These are phyloP conservation scores for Syzygium jambos DNA, from an alignment of 345 rosid genomes.

Conservation along the genomic window DNA sequence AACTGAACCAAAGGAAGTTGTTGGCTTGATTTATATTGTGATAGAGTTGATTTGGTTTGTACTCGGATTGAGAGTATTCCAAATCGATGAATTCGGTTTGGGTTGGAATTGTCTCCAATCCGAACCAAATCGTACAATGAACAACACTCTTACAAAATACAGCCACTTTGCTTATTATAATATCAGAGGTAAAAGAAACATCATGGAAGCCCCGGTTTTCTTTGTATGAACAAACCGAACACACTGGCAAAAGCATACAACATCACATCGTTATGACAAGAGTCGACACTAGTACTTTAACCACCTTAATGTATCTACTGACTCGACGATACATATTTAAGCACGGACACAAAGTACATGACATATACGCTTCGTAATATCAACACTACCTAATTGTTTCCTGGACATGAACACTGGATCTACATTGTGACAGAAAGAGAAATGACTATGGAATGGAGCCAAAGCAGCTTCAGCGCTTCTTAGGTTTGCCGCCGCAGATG, in stretches of 20 bases:
- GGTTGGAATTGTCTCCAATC: background rate
- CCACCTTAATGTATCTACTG: too few relatives aligned
- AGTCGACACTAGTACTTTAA: background rate
- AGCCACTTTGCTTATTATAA: background rate
- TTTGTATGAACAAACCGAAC: background rate
- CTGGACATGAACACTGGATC: background rate
- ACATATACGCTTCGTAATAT: background rate
- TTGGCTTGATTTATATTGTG: background rate
- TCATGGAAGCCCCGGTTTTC: fast-evolving
- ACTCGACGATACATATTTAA: too few relatives aligned
- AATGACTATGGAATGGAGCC: background rate
- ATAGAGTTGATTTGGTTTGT: background rate
- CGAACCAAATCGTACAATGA: too few relatives aligned
- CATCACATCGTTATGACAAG: background rate
- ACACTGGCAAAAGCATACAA: background rate
- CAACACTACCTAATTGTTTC: background rate
- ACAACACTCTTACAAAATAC: too few relatives aligned
- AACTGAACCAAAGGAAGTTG: background rate
- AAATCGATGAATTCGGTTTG: too few relatives aligned
- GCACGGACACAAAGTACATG: background rate
- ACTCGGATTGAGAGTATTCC: too few relatives aligned
- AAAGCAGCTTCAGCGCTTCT: background rate
- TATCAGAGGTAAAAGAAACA: background rate
- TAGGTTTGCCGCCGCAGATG: background rate
- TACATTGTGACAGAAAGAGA: background rate